phyloP scores from a whole-genome alignment of 2,329 filamentous ascomycete species.

The Fusarium globosum region DNA sequence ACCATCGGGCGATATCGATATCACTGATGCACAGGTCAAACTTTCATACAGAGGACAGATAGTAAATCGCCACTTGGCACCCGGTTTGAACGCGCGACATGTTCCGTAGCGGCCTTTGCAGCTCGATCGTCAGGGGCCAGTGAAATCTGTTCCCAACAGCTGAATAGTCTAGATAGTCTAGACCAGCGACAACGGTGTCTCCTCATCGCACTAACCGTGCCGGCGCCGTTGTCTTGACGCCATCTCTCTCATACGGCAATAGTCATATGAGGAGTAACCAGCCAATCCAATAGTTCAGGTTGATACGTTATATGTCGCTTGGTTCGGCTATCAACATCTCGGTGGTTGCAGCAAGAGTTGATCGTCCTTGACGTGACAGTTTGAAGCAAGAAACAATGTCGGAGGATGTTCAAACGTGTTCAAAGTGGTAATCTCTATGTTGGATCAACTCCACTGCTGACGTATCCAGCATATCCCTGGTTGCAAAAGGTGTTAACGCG shows the following conservation, averaged over 20 bases:
- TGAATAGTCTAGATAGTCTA: conserved; percentile 38
- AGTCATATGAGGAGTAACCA: conserved; percentile 1
- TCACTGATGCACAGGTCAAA: conserved; percentile 10
- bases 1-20: conserved; percentile 25
- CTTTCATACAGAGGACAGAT: conserved; percentile 11
- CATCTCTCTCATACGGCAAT: conserved; percentile 24
- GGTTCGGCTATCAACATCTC: conserved; percentile 4
- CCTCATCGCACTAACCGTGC: conserved; percentile 31
- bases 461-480: conserved; percentile 33
- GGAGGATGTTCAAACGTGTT: conserved; percentile 4
- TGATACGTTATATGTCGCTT: conserved; percentile 5
- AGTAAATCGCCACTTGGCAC: conserved; percentile 11
- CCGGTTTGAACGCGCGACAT: conserved; percentile 27
- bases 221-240: conserved; percentile 30
- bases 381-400: conserved; percentile 10
- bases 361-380: conserved; percentile 1
- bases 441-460: conserved; percentile 37
- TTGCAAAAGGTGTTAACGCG: conserved; percentile 4
- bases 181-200: conserved; percentile 34
- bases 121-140: conserved; percentile 35
- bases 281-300: conserved; percentile 29
- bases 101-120: conserved; percentile 22
- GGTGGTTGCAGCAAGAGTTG: neutral
- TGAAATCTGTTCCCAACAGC: conserved; percentile 9
- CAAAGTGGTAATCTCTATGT: conserved; percentile 16